phyloP scores from a whole-genome alignment of 2,329 filamentous ascomycete species.

The Mollisia scopiformis region DNA sequence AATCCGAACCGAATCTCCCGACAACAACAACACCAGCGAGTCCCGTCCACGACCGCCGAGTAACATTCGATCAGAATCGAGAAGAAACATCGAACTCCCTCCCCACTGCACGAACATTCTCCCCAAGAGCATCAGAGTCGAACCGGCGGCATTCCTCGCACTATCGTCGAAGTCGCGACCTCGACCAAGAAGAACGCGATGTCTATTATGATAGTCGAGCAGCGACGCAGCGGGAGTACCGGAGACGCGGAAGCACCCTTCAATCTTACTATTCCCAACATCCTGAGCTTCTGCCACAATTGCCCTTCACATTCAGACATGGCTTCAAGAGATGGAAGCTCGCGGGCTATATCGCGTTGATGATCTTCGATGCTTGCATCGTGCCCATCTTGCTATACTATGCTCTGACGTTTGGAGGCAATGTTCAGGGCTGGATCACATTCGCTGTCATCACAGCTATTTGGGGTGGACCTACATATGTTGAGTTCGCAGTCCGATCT shows the following conservation, averaged over 20 bases:
- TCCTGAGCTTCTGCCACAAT: constrained; percentile 28
- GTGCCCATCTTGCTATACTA: constrained; percentile 58
- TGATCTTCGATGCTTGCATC: constrained; percentile 50
- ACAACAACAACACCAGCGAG: constrained; percentile 4
- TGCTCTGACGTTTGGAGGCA: constrained; percentile 45
- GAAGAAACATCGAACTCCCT: constrained; percentile 13
- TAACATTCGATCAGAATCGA: constrained; percentile 24
- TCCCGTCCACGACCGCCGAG: constrained; percentile 12
- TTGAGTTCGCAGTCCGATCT: constrained; percentile 54
- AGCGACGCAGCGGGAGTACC: constrained; percentile 26
- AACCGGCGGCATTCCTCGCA: constrained; percentile 19
- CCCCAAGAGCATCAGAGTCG: constrained; percentile 3
- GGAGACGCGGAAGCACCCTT: constrained; percentile 25
- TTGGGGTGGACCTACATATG: constrained; percentile 57
- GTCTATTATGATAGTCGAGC: constrained; percentile 29
- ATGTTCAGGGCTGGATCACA: constrained; percentile 42
- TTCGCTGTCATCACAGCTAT: constrained; percentile 58
- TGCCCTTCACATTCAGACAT: constrained; percentile 31
- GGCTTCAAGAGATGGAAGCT: constrained; percentile 30
- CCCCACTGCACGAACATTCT: neutral
- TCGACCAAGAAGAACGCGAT: constrained; percentile 20
- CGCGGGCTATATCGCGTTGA: constrained; percentile 40
- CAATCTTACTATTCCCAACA: constrained; percentile 29
- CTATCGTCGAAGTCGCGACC: constrained; percentile 9
- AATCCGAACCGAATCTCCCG: neutral